phyloP scores from a whole-genome alignment of 768 basidiomycete species.

The Phaeotremella fagi region DNA sequence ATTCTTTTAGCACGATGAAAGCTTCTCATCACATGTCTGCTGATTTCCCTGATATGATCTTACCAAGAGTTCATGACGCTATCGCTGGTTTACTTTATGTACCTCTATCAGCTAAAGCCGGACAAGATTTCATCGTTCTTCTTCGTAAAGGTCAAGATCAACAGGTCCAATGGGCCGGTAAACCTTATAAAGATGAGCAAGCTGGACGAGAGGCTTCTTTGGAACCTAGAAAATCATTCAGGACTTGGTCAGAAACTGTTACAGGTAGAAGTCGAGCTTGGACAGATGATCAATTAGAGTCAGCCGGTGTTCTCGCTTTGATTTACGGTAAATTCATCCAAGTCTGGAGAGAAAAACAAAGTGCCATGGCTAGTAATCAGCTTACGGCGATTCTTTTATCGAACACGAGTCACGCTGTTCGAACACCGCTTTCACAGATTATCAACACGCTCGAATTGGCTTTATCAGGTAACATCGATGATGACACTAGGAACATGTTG shows the following conservation, averaged over 20 bases:
- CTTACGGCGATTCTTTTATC: conserved; percentile 69
- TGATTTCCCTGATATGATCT: conserved; percentile 68
- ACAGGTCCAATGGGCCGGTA: conserved; percentile 75
- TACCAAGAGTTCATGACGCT: conserved; percentile 56
- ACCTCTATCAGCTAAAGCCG: conserved; percentile 62
- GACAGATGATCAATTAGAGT: conserved; percentile 79
- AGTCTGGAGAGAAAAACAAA: conserved; percentile 79
- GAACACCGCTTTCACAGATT: conserved; percentile 56
- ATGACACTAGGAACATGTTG: conserved; percentile 69
- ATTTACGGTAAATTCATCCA: conserved; percentile 78
- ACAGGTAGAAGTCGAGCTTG: conserved; percentile 64
- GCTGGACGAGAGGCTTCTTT: conserved; percentile 52
- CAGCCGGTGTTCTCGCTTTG: conserved; percentile 69
- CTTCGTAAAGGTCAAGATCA: conserved; percentile 66
- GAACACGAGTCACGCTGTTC: conserved; percentile 79
- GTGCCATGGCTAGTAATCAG: conserved; percentile 64
- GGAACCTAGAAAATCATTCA: conserved; percentile 75
- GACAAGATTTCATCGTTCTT: conserved; percentile 76
- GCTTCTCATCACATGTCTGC: conserved; percentile 62
- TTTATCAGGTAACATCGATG: conserved; percentile 66
- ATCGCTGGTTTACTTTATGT: conserved; percentile 72
- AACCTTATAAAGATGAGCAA: conserved; percentile 56
- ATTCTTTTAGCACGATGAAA: conserved; percentile 57
- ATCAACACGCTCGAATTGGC: conserved; percentile 83
- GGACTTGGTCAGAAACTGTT: conserved; percentile 70